These are phyloP conservation scores for Coemansia sp. DNA, from an alignment of 192 early-diverging fungal species.

Conservation along the genomic window DNA sequence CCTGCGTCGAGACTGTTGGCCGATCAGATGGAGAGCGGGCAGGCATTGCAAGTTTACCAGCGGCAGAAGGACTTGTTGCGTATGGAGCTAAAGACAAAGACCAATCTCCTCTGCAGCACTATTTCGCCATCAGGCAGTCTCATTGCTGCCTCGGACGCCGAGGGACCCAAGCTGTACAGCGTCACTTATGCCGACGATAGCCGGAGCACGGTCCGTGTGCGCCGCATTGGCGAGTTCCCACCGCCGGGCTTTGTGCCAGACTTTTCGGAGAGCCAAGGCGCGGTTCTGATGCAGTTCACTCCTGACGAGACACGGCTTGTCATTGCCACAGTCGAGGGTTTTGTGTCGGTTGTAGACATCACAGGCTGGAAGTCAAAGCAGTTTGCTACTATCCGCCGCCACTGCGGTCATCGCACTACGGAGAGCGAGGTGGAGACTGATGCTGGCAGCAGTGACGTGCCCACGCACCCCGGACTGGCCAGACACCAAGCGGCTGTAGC, in stretches of 20 bases:
- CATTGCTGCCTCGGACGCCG: constrained; percentile 82
- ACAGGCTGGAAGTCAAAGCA: constrained; percentile 60
- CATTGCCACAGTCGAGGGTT: constrained; percentile 74
- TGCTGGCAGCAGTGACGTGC: constrained; percentile 54
- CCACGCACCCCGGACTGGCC: constrained; percentile 46
- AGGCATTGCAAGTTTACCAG: constrained; percentile 57
- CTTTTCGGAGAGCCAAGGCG: constrained; percentile 58
- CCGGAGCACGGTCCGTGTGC: constrained; percentile 27
- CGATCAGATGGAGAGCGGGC: constrained; percentile 50
- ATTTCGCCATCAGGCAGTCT: constrained; percentile 82
- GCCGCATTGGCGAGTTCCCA: constrained; percentile 46
- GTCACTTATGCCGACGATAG: constrained; percentile 33
- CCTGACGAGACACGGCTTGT: constrained; percentile 75
- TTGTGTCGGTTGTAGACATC: constrained; percentile 78
- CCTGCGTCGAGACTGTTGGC: constrained; percentile 23
- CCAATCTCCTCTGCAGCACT: constrained; percentile 69
- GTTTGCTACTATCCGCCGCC: constrained; percentile 66
- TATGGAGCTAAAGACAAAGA: constrained; percentile 74
- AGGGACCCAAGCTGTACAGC: constrained; percentile 68
- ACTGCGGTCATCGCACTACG: constrained; percentile 67
- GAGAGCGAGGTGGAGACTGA: constrained; percentile 45
- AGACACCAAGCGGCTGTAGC: constrained; percentile 21
- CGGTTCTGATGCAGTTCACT: constrained; percentile 76
- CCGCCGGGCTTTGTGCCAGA: constrained; percentile 51
- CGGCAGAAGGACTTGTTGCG: constrained; percentile 72